Evolutionary conservation across 1,139 yeast species (phyloP).

Genomic region (Hemisphaericaspora lyxosophila): DNA sequence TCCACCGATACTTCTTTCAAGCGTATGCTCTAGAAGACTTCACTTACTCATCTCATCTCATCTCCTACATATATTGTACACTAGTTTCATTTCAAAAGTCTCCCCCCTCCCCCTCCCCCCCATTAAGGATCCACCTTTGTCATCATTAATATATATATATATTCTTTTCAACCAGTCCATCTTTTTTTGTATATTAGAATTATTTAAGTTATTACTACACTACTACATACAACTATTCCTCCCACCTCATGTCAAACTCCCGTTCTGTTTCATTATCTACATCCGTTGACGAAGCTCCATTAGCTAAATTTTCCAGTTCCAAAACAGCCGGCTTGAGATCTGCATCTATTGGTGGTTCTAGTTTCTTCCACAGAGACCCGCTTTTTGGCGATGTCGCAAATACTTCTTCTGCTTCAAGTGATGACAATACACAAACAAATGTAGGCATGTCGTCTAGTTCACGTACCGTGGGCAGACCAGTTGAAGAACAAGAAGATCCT

Average conservation of each 20-base stretch:
- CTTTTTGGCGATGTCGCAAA: slow-evolving; percentile 4
- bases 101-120: no score
- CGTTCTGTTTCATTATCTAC: slow-evolving; percentile 22
- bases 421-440: slow-evolving; percentile 1
- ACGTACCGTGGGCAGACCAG: not conserved
- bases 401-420: slow-evolving; percentile 2
- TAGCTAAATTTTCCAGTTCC: slow-evolving; percentile 14
- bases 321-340: slow-evolving; percentile 18
- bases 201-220: no score
- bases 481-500: not conserved
- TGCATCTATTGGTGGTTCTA: slow-evolving; percentile 28
- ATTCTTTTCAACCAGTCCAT: not conserved
- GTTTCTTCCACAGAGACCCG: slow-evolving; percentile 17
- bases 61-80: no score
- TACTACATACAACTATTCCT: no score
- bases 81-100: not conserved
- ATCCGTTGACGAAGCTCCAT: slow-evolving; percentile 14
- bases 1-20: no score
- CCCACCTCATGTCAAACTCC: slow-evolving; percentile 4
- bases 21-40: not conserved
- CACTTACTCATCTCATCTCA: no score
- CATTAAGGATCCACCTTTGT: no score
- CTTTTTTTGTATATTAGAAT: slow-evolving; percentile 5
- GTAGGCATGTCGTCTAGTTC: not conserved
- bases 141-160: not conserved